Evolutionary conservation across 1,284 basidiomycete species (phyloP), one percentile per base, ranked within the genome.

Genomic region (Stygiomarasmius scandens): DNA sequence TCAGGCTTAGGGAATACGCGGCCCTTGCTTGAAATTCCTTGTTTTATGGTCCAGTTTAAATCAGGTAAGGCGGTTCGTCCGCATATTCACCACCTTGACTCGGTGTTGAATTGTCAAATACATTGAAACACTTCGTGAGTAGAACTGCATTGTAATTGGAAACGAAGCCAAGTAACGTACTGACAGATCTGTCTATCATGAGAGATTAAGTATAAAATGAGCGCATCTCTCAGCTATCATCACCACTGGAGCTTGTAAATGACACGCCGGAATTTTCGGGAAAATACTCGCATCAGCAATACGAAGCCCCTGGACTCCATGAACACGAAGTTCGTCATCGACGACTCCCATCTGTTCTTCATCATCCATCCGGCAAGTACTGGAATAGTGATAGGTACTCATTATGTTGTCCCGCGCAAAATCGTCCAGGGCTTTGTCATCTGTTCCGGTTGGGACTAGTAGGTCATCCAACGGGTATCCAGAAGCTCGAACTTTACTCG

Each of bases 311-410:
- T 59, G 56, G 0, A 74, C 64, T 1, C 84, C 83, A 56, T 82
- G 77, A 19, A 87, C 82, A 14, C 69, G 63, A 53, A 86, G 66
- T 60, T 77, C 65, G 8, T 77, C 64, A 56, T 86, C 82, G 9
- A 85, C 73, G 0, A 85, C 83, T 1, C 78, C 80, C 0, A 50
- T 24, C 44, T 69, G 69, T 34, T 67, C 50, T 46, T 66, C 71
- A 6, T 64, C 66, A 16, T 74, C 80, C 75, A 76, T 76, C 3
- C 74, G 62, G 58, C 74, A 76, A 10, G 73, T 72, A 8, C 67
- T 73, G 8, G 70, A 64, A 54, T 74, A 76, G 58, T 77, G 74
- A 61, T 68, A 75, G 19, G 67, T 71, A 25, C 72, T 72, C 25
- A 66, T 62, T 9, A 67, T 54, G 32, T 65, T 59, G 23, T 65